These are phyloP conservation scores for Planoprotostelium fungivorum DNA, from an alignment of 78 protist genomes.

Conservation along the genomic window DNA sequence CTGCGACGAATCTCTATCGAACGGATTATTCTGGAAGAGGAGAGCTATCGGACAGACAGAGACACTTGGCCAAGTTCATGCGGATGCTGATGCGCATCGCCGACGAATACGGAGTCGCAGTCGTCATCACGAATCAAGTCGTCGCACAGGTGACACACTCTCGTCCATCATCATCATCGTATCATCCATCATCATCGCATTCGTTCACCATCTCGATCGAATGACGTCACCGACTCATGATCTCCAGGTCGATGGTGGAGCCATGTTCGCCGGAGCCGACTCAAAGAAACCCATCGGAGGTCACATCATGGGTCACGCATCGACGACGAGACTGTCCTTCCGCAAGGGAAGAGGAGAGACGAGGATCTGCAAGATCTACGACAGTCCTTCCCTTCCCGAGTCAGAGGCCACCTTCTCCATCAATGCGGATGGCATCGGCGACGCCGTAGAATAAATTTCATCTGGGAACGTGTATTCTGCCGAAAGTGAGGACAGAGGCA, in stretches of 20 bases:
- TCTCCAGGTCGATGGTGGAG: conserved; percentile 49
- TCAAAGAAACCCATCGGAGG: conserved; percentile 98
- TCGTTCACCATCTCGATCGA: conserved; percentile 53
- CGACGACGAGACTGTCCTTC: conserved; percentile 93
- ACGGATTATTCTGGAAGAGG: conserved; percentile 98
- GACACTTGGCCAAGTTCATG: conserved; percentile 93
- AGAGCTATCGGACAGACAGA: conserved; percentile 95
- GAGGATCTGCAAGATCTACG: conserved; percentile 95
- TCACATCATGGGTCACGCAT: conserved; percentile 99
- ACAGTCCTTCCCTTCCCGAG: conserved; percentile 96
- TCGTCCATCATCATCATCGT: too few relatives aligned
- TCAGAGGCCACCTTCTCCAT: conserved; percentile 72
- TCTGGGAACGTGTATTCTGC: too few relatives aligned
- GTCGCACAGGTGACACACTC: conserved; percentile 90
- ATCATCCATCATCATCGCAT: too few relatives aligned
- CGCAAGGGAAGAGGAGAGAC: conserved; percentile 97
- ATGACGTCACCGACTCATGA: conserved; percentile 2
- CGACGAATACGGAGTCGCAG: conserved; percentile 98
- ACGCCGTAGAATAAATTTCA: conserved; percentile 38
- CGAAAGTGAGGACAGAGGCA: too few relatives aligned
- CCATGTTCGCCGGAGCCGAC: conserved; percentile 22
- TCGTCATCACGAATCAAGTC: conserved; percentile 98
- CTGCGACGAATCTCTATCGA: conserved; percentile 95
- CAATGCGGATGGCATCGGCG: conserved; percentile 68
- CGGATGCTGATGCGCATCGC: conserved; percentile 90